These are phyloP conservation scores for Rusavskia elegans DNA, from an alignment of 495 filamentous ascomycete genomes.

Conservation along the genomic window DNA sequence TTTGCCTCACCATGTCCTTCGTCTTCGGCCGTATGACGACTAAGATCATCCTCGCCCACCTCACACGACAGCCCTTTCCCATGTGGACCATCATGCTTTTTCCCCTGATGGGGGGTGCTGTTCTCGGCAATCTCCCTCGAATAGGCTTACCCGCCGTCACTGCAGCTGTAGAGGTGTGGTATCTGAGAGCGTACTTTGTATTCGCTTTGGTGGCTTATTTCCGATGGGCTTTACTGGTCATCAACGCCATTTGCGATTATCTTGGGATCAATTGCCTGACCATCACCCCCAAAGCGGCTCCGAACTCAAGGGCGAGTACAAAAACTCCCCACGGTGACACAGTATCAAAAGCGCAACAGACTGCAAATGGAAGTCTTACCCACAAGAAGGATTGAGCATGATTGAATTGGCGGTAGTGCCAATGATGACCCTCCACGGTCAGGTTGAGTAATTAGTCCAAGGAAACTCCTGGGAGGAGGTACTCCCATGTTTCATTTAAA, in stretches of 20 bases:
- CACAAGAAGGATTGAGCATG: neutral
- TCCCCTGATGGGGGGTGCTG: conserved; percentile 69
- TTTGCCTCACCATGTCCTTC: conserved; percentile 85
- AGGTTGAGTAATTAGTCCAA: no score
- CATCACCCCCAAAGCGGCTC: conserved; percentile 37
- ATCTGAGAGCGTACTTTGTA: conserved; percentile 67
- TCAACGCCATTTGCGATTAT: conserved; percentile 79
- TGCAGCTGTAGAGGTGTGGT: conserved; percentile 49
- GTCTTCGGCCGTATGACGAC: conserved; percentile 99
- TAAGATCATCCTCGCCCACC: conserved; percentile 94
- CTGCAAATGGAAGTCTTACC: neutral
- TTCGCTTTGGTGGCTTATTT: conserved; percentile 74
- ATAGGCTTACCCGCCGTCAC: conserved; percentile 53
- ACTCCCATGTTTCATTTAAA: no score
- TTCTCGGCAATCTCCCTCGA: conserved; percentile 67
- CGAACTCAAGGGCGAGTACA: neutral
- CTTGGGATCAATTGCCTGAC: conserved; percentile 88
- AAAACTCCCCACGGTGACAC: neutral
- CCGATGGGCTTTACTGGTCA: conserved; percentile 83
- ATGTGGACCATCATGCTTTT: conserved; percentile 87
- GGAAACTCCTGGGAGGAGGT: no score
- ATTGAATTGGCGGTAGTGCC: no score
- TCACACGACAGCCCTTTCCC: conserved; percentile 86
- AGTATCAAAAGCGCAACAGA: neutral
- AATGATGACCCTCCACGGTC: no score